A percentile compares a stretch with the other conserved stretches of the same genome.
phyloP scores from a whole-genome alignment of 345 rosid genomes.

The Lagerstroemia speciosa region DNA sequence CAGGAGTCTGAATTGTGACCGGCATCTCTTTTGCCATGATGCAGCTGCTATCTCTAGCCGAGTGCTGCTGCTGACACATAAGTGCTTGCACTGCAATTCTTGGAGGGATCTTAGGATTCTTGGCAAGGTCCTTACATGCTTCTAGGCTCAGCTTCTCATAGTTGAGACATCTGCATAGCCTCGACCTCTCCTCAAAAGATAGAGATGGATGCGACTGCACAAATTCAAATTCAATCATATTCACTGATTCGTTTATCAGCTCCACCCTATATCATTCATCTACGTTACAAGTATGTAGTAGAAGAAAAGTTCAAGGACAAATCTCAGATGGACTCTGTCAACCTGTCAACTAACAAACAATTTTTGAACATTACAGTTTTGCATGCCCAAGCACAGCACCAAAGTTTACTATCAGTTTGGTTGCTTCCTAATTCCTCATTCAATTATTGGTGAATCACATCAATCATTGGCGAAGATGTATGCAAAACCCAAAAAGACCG shows the following conservation, averaged over 20 bases:
- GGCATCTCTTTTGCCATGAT: constrained; percentile 11
- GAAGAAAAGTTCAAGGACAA: too few relatives aligned
- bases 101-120: constrained; percentile 81
- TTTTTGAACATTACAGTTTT: too few relatives aligned
- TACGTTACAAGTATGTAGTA: too few relatives aligned
- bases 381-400: too few relatives aligned
- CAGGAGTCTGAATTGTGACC: neutral
- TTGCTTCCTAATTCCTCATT: too few relatives aligned
- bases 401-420: too few relatives aligned
- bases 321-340: too few relatives aligned
- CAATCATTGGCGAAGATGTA: too few relatives aligned
- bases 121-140: constrained; percentile 67
- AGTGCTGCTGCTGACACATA: constrained; percentile 32
- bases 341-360: neutral
- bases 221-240: neutral
- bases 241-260: too few relatives aligned
- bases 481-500: too few relatives aligned
- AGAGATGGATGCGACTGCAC: constrained; percentile 59
- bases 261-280: too few relatives aligned
- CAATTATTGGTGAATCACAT: too few relatives aligned
- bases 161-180: constrained; percentile 56
- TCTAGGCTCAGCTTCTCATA: constrained; percentile 61
- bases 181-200: constrained; percentile 51
- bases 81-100: constrained; percentile 57
- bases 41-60: neutral